phyloP scores from a whole-genome alignment of 2,329 filamentous ascomycete species.

The Fusarium fujikuroi region DNA sequence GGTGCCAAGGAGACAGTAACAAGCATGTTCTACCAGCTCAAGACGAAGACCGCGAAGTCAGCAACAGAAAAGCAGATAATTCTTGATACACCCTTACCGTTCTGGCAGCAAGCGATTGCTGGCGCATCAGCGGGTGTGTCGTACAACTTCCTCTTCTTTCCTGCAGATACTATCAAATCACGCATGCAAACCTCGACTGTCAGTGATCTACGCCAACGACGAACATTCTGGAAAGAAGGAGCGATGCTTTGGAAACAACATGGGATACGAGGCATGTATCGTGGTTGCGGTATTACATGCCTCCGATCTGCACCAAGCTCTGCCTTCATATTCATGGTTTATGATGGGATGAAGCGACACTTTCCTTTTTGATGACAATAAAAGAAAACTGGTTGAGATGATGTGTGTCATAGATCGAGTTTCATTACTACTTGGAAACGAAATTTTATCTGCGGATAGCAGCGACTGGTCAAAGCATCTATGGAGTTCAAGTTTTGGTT shows the following conservation, averaged over 20 bases:
- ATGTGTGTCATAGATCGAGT: background rate
- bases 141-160: slow-evolving; percentile 98
- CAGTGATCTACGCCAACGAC: slow-evolving; percentile 62
- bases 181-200: slow-evolving; percentile 92
- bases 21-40: slow-evolving; percentile 72
- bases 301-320: slow-evolving; percentile 89
- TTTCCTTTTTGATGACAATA: slow-evolving; percentile 60
- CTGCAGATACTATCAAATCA: slow-evolving; percentile 96
- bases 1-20: slow-evolving; percentile 86
- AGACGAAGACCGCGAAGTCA: slow-evolving; percentile 55
- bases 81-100: slow-evolving; percentile 68
- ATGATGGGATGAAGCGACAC: slow-evolving; percentile 82
- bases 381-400: background rate
- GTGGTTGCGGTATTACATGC: slow-evolving; percentile 94
- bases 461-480: slow-evolving; percentile 26
- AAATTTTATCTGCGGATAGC: slow-evolving; percentile 4
- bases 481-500: slow-evolving; percentile 33
- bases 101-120: slow-evolving; percentile 88
- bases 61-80: slow-evolving; percentile 55
- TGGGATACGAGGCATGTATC: slow-evolving; percentile 86
- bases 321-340: slow-evolving; percentile 98
- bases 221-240: slow-evolving; percentile 78
- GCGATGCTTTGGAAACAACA: slow-evolving; percentile 81
- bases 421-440: slow-evolving; percentile 6
- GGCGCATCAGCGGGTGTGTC: slow-evolving; percentile 90